phyloP scores from a whole-genome alignment of 2,329 filamentous ascomycete genomes.

The Cercospora sp. region DNA sequence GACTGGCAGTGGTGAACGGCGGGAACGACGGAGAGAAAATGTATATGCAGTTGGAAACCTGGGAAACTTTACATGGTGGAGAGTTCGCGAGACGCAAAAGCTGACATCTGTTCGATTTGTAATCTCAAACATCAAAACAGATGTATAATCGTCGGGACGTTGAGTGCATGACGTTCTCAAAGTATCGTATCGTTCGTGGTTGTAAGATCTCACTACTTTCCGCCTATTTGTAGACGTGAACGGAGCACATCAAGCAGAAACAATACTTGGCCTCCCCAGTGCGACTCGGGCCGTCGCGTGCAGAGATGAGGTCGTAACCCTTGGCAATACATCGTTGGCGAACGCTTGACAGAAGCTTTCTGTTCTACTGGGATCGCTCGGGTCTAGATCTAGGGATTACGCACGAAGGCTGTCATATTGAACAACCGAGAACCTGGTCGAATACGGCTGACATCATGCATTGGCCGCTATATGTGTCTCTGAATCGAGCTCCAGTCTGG shows the following conservation, averaged over 20 bases:
- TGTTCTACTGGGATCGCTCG: neutral
- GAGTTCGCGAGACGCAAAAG: neutral
- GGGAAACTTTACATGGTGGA: neutral
- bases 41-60: neutral
- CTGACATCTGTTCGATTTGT: neutral
- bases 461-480: neutral
- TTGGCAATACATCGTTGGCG: neutral
- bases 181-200: neutral
- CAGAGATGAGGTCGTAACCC: neutral
- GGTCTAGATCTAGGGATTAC: neutral
- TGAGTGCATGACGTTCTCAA: neutral
- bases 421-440: neutral
- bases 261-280: neutral
- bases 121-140: neutral
- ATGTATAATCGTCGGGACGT: neutral
- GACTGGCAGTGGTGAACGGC: conserved; percentile 24
- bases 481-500: neutral
- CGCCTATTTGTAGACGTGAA: neutral
- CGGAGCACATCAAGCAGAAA: neutral
- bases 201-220: neutral
- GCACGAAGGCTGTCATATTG: neutral
- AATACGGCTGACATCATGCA: neutral
- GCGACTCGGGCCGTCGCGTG: neutral
- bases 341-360: neutral
- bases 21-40: neutral